These are phyloP conservation scores for Vitellaria paradoxa DNA, from an alignment of 179 eudicot genomes.

Conservation along the genomic window DNA sequence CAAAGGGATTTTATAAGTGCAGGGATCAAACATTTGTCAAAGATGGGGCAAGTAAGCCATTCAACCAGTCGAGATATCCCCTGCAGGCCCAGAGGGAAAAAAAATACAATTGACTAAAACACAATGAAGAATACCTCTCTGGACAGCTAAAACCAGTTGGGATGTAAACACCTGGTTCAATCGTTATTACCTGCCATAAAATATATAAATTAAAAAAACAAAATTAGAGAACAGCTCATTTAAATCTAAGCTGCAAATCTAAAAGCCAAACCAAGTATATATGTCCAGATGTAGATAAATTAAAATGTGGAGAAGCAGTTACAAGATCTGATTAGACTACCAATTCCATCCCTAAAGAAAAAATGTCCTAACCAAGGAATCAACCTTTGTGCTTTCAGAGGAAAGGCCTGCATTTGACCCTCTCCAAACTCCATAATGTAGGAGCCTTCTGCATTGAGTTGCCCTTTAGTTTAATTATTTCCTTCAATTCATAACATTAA, in stretches of 20 bases:
- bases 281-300: not conserved
- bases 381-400: too few species aligned
- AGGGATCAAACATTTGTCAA: too few species aligned
- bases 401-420: too few species aligned
- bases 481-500: not conserved
- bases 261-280: not conserved
- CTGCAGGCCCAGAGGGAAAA: too few species aligned
- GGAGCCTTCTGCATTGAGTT: too few species aligned
- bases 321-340: not conserved
- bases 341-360: too few species aligned
- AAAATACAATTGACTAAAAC: too few species aligned
- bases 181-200: constrained; percentile 72
- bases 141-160: constrained; percentile 64
- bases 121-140: constrained; percentile 45
- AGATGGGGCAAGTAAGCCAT: too few species aligned
- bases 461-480: not conserved
- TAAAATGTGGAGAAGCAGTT: not conserved
- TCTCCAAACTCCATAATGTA: too few species aligned
- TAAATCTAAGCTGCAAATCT: constrained; percentile 3
- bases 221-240: not conserved
- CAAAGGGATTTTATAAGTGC: too few species aligned
- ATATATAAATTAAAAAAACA: not conserved
- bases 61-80: too few species aligned
- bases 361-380: too few species aligned
- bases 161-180: constrained; percentile 94